Evolutionary conservation across 768 basidiomycete species (phyloP), one percentile per base, ranked within the genome.

Genomic region (Fomitopsis serialis): DNA sequence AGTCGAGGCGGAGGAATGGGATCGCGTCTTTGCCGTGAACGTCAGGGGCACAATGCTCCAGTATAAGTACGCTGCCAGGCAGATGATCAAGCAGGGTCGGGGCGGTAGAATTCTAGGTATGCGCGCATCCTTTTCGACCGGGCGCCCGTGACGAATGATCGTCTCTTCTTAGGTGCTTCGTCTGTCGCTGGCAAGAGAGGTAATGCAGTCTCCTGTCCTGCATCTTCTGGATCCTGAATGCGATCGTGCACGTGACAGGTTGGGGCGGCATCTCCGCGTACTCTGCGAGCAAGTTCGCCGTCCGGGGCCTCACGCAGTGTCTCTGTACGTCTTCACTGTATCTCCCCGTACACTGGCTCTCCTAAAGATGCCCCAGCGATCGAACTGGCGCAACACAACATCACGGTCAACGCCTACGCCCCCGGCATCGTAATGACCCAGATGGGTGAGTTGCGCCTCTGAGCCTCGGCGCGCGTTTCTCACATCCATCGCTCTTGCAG

Each of bases 31-130:
- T 46, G 45, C 42, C 21, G 57, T 72, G 48, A 75, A 76, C 46
- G 63, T 61, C 0, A 59, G 67, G 2, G 69, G 70, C 2, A 43
- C 62, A 3, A 71, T 74, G 54, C 58, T 72, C n/a, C 71, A 69
- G 55, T 76, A 72, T 63, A 71, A 72, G 52, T 65, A 70, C 24
- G 74, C 74, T 4, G 72, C 67, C 3, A 13, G 51, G 17, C 67
- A 74, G 51, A 70, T 76, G 71, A 63, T 76, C 50, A 57, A 61
- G 37, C 75, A 73, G 58, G 72, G 74, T 0, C 57, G 57, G 1
- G 72, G 73, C 0, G 72, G 74, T 0, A 53, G 73, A 3, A 71
- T 75, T 1, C 65, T 76, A 51, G 76, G 74, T 50, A 43, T 60
- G 13, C 24, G 21, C 25, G n/a, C n/a, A n/a, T n/a, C n/a, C 11